Conservation (phyloP, 2,329 filamentous ascomycete species). For the Huntiella savannae region DNA sequence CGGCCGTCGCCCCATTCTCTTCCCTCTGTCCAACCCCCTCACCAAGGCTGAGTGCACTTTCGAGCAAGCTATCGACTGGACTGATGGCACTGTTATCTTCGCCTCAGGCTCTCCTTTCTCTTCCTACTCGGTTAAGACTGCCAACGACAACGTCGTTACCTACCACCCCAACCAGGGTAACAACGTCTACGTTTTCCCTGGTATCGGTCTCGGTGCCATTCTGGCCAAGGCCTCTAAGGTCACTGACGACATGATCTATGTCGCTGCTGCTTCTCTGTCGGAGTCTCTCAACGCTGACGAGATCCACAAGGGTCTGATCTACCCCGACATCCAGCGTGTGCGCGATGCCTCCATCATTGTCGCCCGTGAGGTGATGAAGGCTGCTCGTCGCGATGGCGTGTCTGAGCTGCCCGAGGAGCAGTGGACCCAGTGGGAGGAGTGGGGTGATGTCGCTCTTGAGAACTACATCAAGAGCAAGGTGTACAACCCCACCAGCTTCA, state of each 20-base stretch:
- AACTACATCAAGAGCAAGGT: slow-evolving; percentile 40
- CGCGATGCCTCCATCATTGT: slow-evolving; percentile 75
- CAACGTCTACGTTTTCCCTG: slow-evolving; percentile 87
- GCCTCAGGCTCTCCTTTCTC: slow-evolving; percentile 89
- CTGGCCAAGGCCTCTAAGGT: slow-evolving; percentile 71
- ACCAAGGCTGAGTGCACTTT: slow-evolving; percentile 93
- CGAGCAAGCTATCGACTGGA: slow-evolving; percentile 79
- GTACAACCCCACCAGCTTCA: slow-evolving; percentile 36
- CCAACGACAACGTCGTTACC: slow-evolving; percentile 38
- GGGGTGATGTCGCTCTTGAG: slow-evolving; percentile 43
- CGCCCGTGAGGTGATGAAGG: slow-evolving; percentile 81
- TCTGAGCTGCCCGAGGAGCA: slow-evolving; percentile 47
- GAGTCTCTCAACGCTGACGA: slow-evolving; percentile 66
- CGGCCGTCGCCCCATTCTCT: slow-evolving; percentile 73
- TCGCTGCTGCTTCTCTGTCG: slow-evolving; percentile 65
- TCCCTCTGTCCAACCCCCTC: slow-evolving; percentile 89
- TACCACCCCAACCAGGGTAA: slow-evolving; percentile 73
- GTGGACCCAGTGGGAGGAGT: slow-evolving; percentile 55
- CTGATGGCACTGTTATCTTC: slow-evolving; percentile 79
- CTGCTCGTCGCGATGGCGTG: slow-evolving; percentile 66
- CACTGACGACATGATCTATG: slow-evolving; percentile 95
- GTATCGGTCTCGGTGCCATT: slow-evolving; percentile 83
- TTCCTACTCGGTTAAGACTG: slow-evolving; percentile 44
- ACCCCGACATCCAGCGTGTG: slow-evolving; percentile 79
- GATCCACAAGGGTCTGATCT: slow-evolving; percentile 65